These are phyloP conservation scores for Termitomyces sp. DNA, from an alignment of 768 basidiomycete species.

Conservation along the genomic window DNA sequence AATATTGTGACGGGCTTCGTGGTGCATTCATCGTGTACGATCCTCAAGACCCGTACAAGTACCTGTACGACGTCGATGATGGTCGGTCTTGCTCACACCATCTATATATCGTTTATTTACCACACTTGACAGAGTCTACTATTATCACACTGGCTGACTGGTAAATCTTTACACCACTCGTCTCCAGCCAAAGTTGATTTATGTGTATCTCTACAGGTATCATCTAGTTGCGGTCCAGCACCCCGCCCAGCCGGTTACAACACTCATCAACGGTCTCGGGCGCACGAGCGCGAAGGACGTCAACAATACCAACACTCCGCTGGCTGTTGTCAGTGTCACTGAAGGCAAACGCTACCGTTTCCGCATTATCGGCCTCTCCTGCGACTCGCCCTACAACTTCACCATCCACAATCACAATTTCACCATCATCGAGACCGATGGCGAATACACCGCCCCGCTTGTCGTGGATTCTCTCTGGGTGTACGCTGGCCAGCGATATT, in stretches of 20 bases:
- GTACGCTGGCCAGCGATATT: conserved; percentile 22
- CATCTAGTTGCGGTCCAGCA: not conserved
- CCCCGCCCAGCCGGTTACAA: conserved; percentile 9
- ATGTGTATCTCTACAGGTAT: not conserved
- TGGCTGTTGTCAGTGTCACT: conserved; percentile 32
- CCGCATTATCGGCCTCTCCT: conserved; percentile 30
- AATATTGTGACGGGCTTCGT: conserved; percentile 28
- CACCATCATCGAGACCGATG: conserved; percentile 53
- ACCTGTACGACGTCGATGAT: conserved; percentile 26
- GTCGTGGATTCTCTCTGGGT: conserved; percentile 32
- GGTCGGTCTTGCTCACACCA: not conserved
- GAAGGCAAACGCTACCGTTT: conserved; percentile 31
- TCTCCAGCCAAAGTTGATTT: not conserved
- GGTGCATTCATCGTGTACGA: conserved; percentile 33
- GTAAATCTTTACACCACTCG: not conserved
- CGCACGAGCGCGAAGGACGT: conserved; percentile 22
- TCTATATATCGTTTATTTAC: too few relatives aligned
- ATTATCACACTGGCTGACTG: conserved; percentile 9
- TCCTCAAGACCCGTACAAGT: conserved; percentile 22
- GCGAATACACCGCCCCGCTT: conserved; percentile 35
- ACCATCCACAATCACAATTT: conserved; percentile 38
- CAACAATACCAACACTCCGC: conserved; percentile 6
- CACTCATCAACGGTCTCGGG: conserved; percentile 36
- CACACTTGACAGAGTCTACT: conserved; percentile 3
- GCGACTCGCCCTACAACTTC: conserved; percentile 34